Base-by-base conservation (phyloP, 2,329 filamentous ascomycete species). In the Allantophomopsis lycopodina region DNA sequence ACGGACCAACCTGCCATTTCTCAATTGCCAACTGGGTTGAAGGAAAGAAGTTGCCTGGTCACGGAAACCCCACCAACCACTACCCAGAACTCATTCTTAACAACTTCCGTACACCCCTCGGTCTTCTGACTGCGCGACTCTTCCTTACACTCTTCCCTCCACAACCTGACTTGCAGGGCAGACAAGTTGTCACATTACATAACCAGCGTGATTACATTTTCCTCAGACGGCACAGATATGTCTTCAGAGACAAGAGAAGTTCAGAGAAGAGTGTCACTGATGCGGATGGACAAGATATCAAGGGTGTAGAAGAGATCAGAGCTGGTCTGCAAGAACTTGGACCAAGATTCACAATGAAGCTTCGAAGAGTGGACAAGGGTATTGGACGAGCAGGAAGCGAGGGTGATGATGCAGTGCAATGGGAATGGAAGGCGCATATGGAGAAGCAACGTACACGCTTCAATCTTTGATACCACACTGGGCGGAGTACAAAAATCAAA, bases 151-250 rank as follows among this genome's bases (percentile, higher is more conserved):
- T 93, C 20, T 91, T 86, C 60, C 91, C 89, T 0, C 73, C 79
- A 0, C 73, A 76, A 34, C 89, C 91, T 0, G 85, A 96, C 51
- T 66, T 96, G 5, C 71, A 82, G 48, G 89, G 89, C 4, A 69
- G 89, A 17, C 88, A 95, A 54, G 88, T 95, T 1, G 77, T 95
- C 7, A 95, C 89, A 1, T 63, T 95, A 39, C 87, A 95, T 60
- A 95, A 95, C 51, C 88, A 94, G 65, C 80, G 89, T 46, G 89
- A 96, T 60, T 96, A 89, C 60, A 91, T 96, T 50, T 98, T 98
- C 58, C 71, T 96, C 38, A 72, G 91, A 5, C 70, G 88, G 31
- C 88, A 96, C 60, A 71, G 91, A 36, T 98, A 98, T 55, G 73
- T 94, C 2, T 95, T 98, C 64, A 74, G 91, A 12, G 86, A 96